phyloP scores from a whole-genome alignment of 345 rosid species.

The Eutrema yunnanense region DNA sequence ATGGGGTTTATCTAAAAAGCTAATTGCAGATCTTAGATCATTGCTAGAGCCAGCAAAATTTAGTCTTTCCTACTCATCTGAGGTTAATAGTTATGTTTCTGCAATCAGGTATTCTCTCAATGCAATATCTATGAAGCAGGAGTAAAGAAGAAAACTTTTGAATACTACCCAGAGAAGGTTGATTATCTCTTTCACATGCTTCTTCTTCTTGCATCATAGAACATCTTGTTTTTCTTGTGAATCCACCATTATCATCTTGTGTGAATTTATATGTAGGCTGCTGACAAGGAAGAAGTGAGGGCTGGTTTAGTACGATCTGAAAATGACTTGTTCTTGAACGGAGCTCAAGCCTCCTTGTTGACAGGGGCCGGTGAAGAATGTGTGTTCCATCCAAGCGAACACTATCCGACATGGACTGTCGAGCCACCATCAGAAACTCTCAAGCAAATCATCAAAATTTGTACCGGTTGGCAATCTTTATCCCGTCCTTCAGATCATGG shows the following conservation, averaged over 20 bases:
- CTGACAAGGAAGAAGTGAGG: conserved; percentile 45
- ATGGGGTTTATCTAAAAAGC: not conserved
- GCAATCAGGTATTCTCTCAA: conserved; percentile 67
- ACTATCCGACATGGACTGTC: conserved; percentile 51
- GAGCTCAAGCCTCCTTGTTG: conserved; percentile 44
- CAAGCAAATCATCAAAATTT: conserved; percentile 44
- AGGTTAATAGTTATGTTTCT: conserved; percentile 1
- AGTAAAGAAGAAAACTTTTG: conserved; percentile 72
- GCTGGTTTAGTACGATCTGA: conserved; percentile 58
- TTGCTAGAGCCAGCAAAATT: not conserved
- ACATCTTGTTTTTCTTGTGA: not conserved
- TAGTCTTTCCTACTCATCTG: not conserved
- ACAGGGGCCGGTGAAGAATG: conserved; percentile 33
- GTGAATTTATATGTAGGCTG: conserved; percentile 36
- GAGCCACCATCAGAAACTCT: conserved; percentile 54
- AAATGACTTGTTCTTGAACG: conserved; percentile 53
- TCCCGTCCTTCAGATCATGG: conserved; percentile 36
- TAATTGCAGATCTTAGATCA: not conserved
- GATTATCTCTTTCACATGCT: conserved; percentile 17
- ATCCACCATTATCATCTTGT: not conserved
- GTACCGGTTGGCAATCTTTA: conserved; percentile 64
- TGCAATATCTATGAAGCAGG: conserved; percentile 96
- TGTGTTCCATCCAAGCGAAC: conserved; percentile 53
- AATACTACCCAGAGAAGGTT: conserved; percentile 80
- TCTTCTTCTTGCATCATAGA: not conserved